Conservation (phyloP, 148 eudicot species). For the Rhododendron vialii region DNA sequence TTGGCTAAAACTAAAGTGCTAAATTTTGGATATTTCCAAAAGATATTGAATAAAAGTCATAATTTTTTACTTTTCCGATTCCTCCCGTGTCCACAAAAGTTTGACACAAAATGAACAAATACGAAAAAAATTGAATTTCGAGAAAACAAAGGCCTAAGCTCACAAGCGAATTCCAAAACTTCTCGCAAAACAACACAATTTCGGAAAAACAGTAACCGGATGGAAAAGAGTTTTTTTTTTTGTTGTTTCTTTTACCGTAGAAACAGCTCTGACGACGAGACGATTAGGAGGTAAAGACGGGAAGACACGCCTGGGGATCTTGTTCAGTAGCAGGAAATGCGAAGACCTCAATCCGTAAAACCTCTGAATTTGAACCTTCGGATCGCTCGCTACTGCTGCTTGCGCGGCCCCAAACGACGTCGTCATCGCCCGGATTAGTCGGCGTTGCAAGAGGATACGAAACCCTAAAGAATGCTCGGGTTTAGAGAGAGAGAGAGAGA, state of each 20-base stretch:
- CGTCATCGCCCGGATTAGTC: conserved; percentile 28
- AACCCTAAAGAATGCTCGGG: neutral
- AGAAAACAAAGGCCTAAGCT: too few relatives aligned
- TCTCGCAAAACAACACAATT: neutral
- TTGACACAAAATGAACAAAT: too few relatives aligned
- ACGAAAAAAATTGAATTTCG: too few relatives aligned
- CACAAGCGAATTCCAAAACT: neutral
- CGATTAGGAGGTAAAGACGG: conserved; percentile 31
- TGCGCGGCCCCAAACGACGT: conserved; percentile 56
- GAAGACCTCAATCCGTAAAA: conserved; percentile 43
- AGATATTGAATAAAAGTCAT: too few relatives aligned
- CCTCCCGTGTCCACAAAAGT: too few relatives aligned
- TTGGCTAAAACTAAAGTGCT: too few relatives aligned
- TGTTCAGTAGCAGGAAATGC: conserved; percentile 26
- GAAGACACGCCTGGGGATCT: conserved; percentile 20
- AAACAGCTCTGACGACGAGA: conserved; percentile 54
- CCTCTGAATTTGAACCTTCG: conserved; percentile 42
- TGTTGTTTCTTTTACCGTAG: conserved; percentile 48
- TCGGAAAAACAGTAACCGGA: neutral
- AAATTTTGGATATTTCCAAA: too few relatives aligned
- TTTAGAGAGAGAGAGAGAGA: neutral
- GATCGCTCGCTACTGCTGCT: conserved; percentile 37
- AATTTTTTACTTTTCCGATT: too few relatives aligned
- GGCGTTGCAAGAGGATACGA: too few relatives aligned
- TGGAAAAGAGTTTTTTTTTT: neutral